These are phyloP conservation scores for Petunia secreta DNA, from an alignment of 257 asterid genomes.

Conservation along the genomic window DNA sequence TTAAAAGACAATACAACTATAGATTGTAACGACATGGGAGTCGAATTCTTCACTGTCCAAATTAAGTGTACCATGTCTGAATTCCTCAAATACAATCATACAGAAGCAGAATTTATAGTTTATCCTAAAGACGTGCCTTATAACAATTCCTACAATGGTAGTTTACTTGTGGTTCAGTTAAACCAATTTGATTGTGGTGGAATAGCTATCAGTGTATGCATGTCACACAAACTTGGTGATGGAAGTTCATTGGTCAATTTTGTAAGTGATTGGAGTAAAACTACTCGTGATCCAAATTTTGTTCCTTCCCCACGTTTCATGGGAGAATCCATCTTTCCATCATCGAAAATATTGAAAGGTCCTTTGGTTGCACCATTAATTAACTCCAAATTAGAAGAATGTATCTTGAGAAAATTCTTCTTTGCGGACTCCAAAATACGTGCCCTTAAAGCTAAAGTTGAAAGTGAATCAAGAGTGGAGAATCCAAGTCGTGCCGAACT, in stretches of 20 bases:
- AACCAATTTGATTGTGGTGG: conserved; percentile 27
- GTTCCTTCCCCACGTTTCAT: neutral
- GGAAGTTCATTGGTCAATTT: neutral
- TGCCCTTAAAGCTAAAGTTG: conserved; percentile 2
- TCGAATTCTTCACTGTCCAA: neutral
- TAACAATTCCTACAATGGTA: neutral
- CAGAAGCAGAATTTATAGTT: too few relatives aligned
- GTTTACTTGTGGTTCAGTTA: neutral
- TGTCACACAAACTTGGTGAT: conserved; percentile 27
- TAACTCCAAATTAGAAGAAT: neutral
- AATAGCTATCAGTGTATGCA: conserved; percentile 9
- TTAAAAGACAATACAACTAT: neutral
- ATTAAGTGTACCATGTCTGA: neutral
- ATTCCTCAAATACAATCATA: neutral
- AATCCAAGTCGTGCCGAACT: conserved; percentile 20
- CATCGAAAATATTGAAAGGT: neutral
- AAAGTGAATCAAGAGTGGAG: neutral
- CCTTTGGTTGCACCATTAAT: neutral
- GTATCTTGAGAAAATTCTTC: neutral
- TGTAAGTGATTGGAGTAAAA: conserved; percentile 28
- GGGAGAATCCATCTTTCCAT: neutral
- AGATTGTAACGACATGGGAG: conserved; percentile 23
- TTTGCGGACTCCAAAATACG: neutral
- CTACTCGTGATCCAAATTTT: neutral
- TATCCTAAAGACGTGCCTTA: neutral